Base-by-base conservation (phyloP, 768 basidiomycete genomes). In the Kwoniella botswanensis region DNA sequence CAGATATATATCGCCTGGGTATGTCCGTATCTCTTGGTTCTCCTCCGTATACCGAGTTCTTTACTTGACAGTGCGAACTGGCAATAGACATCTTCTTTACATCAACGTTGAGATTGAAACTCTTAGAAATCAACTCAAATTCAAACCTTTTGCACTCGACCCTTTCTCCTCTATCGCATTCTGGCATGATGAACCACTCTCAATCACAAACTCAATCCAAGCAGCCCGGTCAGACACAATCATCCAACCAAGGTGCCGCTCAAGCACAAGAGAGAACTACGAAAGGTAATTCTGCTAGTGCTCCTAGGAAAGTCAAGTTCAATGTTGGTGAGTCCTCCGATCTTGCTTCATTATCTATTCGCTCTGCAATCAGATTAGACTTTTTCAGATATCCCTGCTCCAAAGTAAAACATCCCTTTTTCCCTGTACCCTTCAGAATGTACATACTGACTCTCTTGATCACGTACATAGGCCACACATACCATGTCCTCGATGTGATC, bases 401-500 rank as follows among this genome's bases (percentile, higher is more conserved):
- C 35, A 35, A 35, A 35, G 7, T 1, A 35, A 35, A 7, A 35
- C 35, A 35, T 35, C 7, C 35, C 35, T 35, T 35, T 5, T 35
- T 35, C 35, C 35, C 35, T 35, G 6, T 6, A 35, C 35, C 6
- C 35, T 9, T 35, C 35, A 7, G 6, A 7, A 35, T 35, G 6
- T 35, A 35, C 35, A 55, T 55, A 11, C 54, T 22, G 41, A 29
- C 18, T 26, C 54, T 0, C 6, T 35, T 56, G 52, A 62, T 58
- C 35, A 24, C 43, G 9, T 29, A 4, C 59, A 12, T 58, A 80
- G 79, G 79, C 56, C 70, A 68, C 35, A 68, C 75, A 55, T 80
- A 80, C 61, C 77, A 78, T 22, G 75, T 80, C 12, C 55, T 81
- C 26, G 82, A 84, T 74, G 83, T 84, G 21, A 79, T 84, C 35